Percentiles rank a stretch among this genome's conserved stretches.
These are phyloP conservation scores for Diospyros lotus DNA, from an alignment of 148 eudicot genomes.

Conservation along the genomic window DNA sequence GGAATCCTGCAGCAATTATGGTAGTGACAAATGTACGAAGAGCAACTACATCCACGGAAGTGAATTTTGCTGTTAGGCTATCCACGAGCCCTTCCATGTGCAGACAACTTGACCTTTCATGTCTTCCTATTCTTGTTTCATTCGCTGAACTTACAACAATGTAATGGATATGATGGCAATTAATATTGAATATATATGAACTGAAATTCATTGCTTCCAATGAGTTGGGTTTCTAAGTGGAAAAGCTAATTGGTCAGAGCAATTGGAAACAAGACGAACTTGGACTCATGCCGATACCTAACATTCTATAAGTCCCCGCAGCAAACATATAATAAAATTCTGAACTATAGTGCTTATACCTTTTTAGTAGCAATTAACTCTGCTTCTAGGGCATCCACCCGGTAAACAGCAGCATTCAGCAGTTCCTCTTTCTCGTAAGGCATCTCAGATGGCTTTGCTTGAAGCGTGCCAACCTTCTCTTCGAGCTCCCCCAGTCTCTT, in stretches of 20 bases:
- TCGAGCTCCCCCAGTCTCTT: constrained; percentile 58
- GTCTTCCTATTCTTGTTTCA: neutral
- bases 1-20: neutral
- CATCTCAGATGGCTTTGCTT: constrained; percentile 66
- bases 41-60: neutral
- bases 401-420: constrained; percentile 70
- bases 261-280: neutral
- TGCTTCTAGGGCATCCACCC: constrained; percentile 71
- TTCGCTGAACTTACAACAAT: neutral
- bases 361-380: constrained; percentile 88
- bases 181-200: no score
- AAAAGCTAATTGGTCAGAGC: neutral
- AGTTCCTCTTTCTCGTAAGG: constrained; percentile 65
- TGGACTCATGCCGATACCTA: neutral
- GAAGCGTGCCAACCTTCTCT: constrained; percentile 54
- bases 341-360: constrained; percentile 33
- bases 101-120: neutral
- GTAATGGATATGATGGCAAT: neutral
- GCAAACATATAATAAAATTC: constrained; percentile 3
- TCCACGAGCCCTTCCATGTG: neutral
- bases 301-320: neutral
- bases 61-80: neutral
- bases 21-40: neutral
- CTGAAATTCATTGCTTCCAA: no score
- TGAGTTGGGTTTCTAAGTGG: neutral